phyloP scores from a whole-genome alignment of 129 eudicot species.

The Lactuca saligna region DNA sequence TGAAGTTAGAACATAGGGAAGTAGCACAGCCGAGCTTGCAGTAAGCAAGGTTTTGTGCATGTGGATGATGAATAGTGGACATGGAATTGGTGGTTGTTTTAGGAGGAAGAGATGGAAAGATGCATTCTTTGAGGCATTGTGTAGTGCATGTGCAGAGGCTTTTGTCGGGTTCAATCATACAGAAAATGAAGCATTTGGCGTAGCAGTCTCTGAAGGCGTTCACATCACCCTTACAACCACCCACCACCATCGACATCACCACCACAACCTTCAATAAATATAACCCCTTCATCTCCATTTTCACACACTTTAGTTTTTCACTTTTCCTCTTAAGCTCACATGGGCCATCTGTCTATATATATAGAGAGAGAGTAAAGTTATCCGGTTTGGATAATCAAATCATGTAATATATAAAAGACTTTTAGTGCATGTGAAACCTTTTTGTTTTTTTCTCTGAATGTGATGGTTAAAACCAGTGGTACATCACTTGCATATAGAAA shows the following conservation, averaged over 20 bases:
- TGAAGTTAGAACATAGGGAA: conserved; percentile 58
- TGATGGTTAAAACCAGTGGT: background rate
- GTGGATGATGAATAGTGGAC: conserved; percentile 6
- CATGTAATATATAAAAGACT: background rate
- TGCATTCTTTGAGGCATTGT: conserved; percentile 70
- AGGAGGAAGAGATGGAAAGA: conserved; percentile 36
- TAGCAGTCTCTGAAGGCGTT: conserved; percentile 68
- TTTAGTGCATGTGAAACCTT: background rate
- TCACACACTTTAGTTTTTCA: conserved; percentile 18
- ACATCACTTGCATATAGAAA: background rate
- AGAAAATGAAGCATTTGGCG: conserved; percentile 62
- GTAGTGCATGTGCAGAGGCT: conserved; percentile 66
- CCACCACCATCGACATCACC: conserved; percentile 35
- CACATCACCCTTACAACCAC: conserved; percentile 33
- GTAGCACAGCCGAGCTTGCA: conserved; percentile 88
- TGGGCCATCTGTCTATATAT: background rate
- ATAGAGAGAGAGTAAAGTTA: background rate
- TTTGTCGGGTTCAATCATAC: conserved; percentile 69
- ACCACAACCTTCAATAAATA: conserved; percentile 19
- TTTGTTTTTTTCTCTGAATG: background rate
- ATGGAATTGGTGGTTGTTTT: background rate
- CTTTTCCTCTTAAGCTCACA: conserved; percentile 15
- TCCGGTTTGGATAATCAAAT: background rate
- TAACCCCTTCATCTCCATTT: conserved; percentile 29
- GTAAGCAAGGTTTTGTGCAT: conserved; percentile 44